Percentiles rank a stretch among this genome's conserved stretches.
These are phyloP conservation scores for Areca catechu DNA, from an alignment of 176 grass and related monocot species.

Conservation along the genomic window DNA sequence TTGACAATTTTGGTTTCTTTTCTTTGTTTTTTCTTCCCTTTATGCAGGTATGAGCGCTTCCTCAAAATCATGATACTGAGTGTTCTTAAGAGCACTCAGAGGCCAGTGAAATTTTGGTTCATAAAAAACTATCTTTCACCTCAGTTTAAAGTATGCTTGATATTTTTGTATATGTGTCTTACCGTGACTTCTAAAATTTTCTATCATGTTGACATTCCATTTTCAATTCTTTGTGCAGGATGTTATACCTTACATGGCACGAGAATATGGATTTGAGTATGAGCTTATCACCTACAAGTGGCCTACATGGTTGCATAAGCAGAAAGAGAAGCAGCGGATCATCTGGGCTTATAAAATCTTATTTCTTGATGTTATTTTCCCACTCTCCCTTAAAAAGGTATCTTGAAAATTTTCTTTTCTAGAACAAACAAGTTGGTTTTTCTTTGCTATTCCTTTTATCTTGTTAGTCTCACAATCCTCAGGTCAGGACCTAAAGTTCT, in stretches of 20 bases:
- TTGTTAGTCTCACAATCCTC: too few relatives aligned
- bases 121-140: constrained; percentile 99
- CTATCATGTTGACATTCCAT: too few relatives aligned
- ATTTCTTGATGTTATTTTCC: constrained; percentile 99
- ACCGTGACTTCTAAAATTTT: not conserved
- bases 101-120: constrained; percentile 99
- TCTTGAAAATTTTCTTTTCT: not conserved
- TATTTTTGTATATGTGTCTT: not conserved
- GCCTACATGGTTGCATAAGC: constrained; percentile 99
- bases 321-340: constrained; percentile 98
- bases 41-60: constrained; percentile 87
- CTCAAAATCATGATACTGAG: constrained; percentile 99
- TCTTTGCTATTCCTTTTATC: too few relatives aligned
- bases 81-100: constrained; percentile 86
- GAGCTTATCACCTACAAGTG: constrained; percentile 98
- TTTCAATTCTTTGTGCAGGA: constrained; percentile 39
- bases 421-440: too few relatives aligned
- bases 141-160: constrained; percentile 76
- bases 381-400: constrained; percentile 92
- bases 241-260: constrained; percentile 93
- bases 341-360: constrained; percentile 99
- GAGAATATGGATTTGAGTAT: constrained; percentile 86
- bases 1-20: not conserved
- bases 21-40: constrained; percentile 6
- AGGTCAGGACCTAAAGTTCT: not conserved